A percentile compares a stretch with the other conserved stretches of the same genome.
Conservation (phyloP, 2,329 filamentous ascomycete genomes). For the Tolypocladium capitatum region DNA sequence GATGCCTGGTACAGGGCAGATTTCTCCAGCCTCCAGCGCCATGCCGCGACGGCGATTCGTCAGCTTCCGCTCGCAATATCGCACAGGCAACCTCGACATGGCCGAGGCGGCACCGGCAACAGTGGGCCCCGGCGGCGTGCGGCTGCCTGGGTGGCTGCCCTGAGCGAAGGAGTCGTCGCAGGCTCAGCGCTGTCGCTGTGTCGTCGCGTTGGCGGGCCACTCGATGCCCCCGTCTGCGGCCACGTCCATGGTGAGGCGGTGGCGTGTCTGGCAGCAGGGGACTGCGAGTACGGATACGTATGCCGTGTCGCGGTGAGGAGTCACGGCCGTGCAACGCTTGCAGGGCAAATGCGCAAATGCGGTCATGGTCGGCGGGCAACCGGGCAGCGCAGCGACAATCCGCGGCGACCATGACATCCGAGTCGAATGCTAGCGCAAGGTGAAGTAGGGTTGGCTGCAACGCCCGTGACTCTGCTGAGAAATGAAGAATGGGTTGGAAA, state of each 20-base stretch:
- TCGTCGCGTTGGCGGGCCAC: neutral
- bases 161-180: neutral
- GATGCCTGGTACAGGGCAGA: too few relatives aligned
- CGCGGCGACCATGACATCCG: neutral
- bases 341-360: neutral
- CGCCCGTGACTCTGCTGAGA: constrained; percentile 4
- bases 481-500: constrained; percentile 3
- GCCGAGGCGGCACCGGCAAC: neutral
- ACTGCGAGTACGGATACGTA: neutral
- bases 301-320: neutral
- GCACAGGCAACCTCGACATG: neutral
- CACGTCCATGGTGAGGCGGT: neutral
- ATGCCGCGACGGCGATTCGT: neutral
- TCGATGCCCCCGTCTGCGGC: neutral
- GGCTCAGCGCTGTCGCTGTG: neutral
- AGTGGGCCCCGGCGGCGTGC: too few relatives aligned
- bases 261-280: neutral
- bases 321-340: neutral
- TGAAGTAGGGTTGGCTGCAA: neutral
- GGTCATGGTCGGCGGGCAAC: neutral
- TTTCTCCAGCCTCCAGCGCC: too few relatives aligned
- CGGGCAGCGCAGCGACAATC: neutral
- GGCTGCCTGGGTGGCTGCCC: neutral
- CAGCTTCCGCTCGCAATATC: too few relatives aligned
- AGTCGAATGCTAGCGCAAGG: neutral